Evolutionary conservation across 2,329 filamentous ascomycete genomes (phyloP), one percentile per base, ranked within the genome.

Genomic region (Neonectria faginata): DNA sequence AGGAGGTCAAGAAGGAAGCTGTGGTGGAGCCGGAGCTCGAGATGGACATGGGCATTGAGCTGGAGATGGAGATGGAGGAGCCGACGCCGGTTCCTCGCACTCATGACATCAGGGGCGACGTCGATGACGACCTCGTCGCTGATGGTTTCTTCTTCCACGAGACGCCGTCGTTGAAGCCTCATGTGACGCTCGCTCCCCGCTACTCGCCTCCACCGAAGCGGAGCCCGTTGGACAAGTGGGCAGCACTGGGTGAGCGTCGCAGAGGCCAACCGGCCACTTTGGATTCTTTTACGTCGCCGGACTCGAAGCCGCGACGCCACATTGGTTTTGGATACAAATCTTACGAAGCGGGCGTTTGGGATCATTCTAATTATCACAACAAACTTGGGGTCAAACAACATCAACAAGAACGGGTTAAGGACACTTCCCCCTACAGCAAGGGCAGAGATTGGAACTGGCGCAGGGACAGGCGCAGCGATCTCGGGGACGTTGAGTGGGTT

Each of bases 401-500:
- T 78, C 73, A 67, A 78, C 76, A 82, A 75, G 85, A 87, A 60
- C 82, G 81, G 69, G 75, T 74, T 64, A 84, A 83, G 76, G 85
- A 84, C 76, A 86, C 86, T 62, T 86, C 85, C 83, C 86, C 86
- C 63, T 86, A 85, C 83, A 84, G 79, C 68, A 86, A 85, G 76
- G 83, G 83, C 69, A 84, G 86, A 81, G 86, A 89, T 79, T 85
- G 83, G 82, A 86, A 86, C 69, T 88, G 86, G 86, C 86, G 86
- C 75, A 84, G 87, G 75, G 89, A 91, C 68, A 83, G 82, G 75
- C 86, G 86, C 72, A 80, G 85, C 76, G 90, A 91, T 82, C 87
- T 92, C 79, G 90, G 90, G 76, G 92, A 95, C 76, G 82, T 94
- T 84, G 94, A 97, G 88, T 97, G 95, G 91, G 93, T 97, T 89